Base-by-base conservation (phyloP, 805 yeast genomes). In the Priceomyces carsonii region DNA sequence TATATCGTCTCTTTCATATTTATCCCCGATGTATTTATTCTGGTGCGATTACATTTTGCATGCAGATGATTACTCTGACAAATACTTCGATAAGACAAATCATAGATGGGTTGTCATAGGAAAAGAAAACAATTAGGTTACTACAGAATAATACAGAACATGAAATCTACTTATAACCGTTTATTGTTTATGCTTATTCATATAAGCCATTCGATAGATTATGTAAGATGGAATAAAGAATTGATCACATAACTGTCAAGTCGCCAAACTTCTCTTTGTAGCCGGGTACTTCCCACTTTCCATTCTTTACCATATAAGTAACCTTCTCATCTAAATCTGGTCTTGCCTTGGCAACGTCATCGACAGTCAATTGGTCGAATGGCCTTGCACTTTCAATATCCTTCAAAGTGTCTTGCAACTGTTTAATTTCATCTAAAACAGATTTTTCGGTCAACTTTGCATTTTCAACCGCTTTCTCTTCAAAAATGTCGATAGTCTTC, bases 221-320 rank as follows among this genome's bases (percentile, higher is more conserved):
- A 23, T 18, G 18, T 29, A 26, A 22, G 23, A 12, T 14, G n/a
- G 16, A 14, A 18, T 25, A 9, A 18, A 9, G 18, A 25, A 33
- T 10, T 18, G n/a, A 35, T 64, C 70, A 77, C 97, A 91, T 93
- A 66, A 89, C 88, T 58, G 91, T 88, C 71, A 91, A 80, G 66
- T 85, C 87, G 69, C 98, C 98, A 68, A 93, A 93, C 82, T 90
- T 93, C 72, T 93, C 98, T 72, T 85, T 82, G 82, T 93, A 93
- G 57, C 96, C 96, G 57, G 98, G 98, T 53, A 90, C 95, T 61
- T 86, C 87, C 95, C 96, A 90, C 76, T 85, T 85, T 71, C 96
- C 96, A 77, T 90, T 83, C 79, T 83, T 80, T 57, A 93, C 89
- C 93, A 91, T 83, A 73, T 88, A 88, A 58, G 73, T 77, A 53